Base-by-base conservation (phyloP, 2,329 filamentous ascomycete species). In the Tolypocladium endophyticum region DNA sequence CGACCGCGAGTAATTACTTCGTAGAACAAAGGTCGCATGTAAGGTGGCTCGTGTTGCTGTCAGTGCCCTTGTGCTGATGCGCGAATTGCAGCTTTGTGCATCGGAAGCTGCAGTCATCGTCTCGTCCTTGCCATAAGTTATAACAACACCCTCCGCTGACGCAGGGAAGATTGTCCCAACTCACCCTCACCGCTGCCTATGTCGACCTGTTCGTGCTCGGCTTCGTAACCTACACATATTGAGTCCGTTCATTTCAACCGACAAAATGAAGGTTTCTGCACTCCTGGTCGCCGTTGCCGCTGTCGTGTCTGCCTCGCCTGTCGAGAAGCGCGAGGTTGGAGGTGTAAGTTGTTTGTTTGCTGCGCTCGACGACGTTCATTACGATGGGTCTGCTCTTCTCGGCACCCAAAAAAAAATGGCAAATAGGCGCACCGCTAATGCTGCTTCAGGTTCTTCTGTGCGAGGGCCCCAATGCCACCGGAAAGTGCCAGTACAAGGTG, bases 381-480 rank as follows among this genome's bases (percentile, higher is more conserved):
- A 9, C 25, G 4, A 14, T 25, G 23, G 12, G 12, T 14, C 4
- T 16, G 45, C 45, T 5, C 25, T 4, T 9, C 7, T 12, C 47
- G 4, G 25, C 4, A n/a, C n/a, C 20, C 41, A 11, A 45, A n/a
- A 30, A 3, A 2, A 28, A 33, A 33, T 18, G 41, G 41, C 38
- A 7, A 7, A 23, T 12, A 6, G 41, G 20, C 20, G 20, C 41
- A 45, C 41, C 20, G 28, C 50, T 53, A 20, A 53, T 5, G 18
- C 6, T 8, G 18, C 50, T 8, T 43, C 60, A 82, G 79, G 61
- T 82, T 62, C 73, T 80, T 61, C 70, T 81, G 58, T 83, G 81
- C 72, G 79, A 73, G 35, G 80, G 79, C 33, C 71, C 74, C 66
- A 77, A 81, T 65, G 75, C 76, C 25, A 81, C 79, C 2, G 80